Base-by-base conservation (phyloP, 2,329 filamentous ascomycete genomes). In the Elsinoe necatrix region DNA sequence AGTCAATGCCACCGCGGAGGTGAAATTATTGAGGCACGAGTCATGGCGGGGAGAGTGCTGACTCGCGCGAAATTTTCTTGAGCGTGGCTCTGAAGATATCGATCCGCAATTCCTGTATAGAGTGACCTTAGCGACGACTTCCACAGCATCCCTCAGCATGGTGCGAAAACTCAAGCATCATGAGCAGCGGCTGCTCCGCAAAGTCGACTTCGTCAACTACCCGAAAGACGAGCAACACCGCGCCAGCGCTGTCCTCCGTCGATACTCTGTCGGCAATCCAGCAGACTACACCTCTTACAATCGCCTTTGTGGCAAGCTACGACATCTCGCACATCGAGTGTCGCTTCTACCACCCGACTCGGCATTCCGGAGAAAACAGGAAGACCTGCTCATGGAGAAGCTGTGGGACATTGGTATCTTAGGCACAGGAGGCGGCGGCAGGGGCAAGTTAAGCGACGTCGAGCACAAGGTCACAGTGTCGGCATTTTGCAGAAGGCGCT, bases 161-260 rank as follows among this genome's bases (percentile, higher is more conserved):
- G 89, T 95, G 64, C 86, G 93, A 66, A 90, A 95, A 77, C 83
- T 98, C 69, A 97, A 96, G 75, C 83, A 95, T 74, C 92, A 96
- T 75, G 93, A 98, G 83, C 84, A 93, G 71, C 95, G 93, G 80
- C 86, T 97, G 69, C 82, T 97, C 63, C 79, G 81, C 66, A 92
- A 92, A 69, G 90, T 93, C 73, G 91, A 98, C 75, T 95, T 98
- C 74, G 85, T 91, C 70, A 93, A 86, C 68, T 71, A 70, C 56
- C 93, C 93, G 73, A 84, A 84, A 67, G 91, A 97, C 75, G 82
- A 86, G 67, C 80, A 83, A 65, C 93, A 98, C 75, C 86, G 92
- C 70, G 88, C 92, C 73, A 83, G 89, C 56, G 75, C 78, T 45
- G 82, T 97, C 59, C 81, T 87, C 60, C 83, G 89, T 57, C 85